Base-by-base conservation (phyloP, 352 stramenopile genomes). In the Globisporangium solare region DNA sequence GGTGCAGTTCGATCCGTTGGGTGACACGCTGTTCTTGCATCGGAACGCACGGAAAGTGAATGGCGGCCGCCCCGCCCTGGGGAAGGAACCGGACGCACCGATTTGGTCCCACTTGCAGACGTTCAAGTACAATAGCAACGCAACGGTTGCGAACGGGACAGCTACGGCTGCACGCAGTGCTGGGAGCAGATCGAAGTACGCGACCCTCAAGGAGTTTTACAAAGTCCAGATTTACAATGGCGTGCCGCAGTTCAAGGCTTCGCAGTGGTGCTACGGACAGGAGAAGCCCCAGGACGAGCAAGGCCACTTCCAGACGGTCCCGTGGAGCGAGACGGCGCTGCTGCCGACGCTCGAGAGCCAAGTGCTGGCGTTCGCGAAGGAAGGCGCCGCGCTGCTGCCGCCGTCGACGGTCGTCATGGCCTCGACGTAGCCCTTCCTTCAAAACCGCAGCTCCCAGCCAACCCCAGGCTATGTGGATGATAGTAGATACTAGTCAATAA, bases 11-110 rank as follows among this genome's bases (percentile, higher is more conserved):
- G 67, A 75, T 32, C 54, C 67, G 12, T n/a, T 32, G 6, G 45
- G 67, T 0, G 54, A 72, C 0, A 51, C 83, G 3, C 47, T 83
- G 17, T 87, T 87, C 32, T 51, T 87, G 40, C 76, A 87, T 51
- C 70, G 74, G n/a, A 87, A 87, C 15, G 55, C 62, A 18, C 61
- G 59, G 47, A 87, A 85, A 50, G 66, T 74, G 21, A 50, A 63
- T 18, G 56, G 51, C 14, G 58, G 58, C 8, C 56, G 56, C 6
- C 48, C 56, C 1, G 13, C 39, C 1, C 20, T 41, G 8, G 59
- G 54, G 20, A 50, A 60, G 17, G 40, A 56, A 11, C 35, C 46
- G 0, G 53, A 66, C 31, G 13, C 59, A 6, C 6, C 22, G 22
- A 57, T 62, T 37, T 66, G 59, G 59, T 63, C 53, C 20, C 59